phyloP scores from a whole-genome alignment of 2,329 filamentous ascomycete genomes.

The Penicillium frequentans region DNA sequence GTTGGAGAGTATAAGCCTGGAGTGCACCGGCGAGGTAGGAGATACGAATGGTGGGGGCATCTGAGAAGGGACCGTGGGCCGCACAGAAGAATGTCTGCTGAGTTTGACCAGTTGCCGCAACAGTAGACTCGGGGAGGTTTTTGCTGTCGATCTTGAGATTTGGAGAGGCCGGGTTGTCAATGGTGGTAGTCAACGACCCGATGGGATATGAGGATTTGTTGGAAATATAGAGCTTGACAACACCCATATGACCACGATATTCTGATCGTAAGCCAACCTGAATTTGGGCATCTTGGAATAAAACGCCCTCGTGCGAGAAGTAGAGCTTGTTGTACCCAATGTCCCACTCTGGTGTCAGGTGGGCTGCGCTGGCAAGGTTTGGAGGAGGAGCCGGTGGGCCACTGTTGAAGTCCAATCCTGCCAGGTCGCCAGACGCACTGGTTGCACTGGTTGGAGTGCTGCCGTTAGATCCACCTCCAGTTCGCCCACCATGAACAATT shows the following conservation, averaged over 20 bases:
- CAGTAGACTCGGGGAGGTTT: constrained; percentile 78
- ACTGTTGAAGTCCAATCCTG: constrained; percentile 73
- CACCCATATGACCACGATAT: constrained; percentile 93
- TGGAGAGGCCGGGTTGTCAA: constrained; percentile 67
- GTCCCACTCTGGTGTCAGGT: constrained; percentile 94
- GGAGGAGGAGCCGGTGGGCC: constrained; percentile 63
- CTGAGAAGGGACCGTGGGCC: constrained; percentile 74
- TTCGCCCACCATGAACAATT: constrained; percentile 45
- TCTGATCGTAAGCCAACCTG: constrained; percentile 91
- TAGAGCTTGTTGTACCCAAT: constrained; percentile 81
- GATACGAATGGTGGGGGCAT: constrained; percentile 86
- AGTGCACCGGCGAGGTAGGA: constrained; percentile 92
- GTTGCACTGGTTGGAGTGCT: constrained; percentile 30
- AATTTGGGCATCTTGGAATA: constrained; percentile 94
- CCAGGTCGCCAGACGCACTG: constrained; percentile 66
- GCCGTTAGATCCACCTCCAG: constrained; percentile 34
- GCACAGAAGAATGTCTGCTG: constrained; percentile 97
- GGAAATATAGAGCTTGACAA: constrained; percentile 90
- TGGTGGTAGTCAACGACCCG: constrained; percentile 88
- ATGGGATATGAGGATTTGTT: constrained; percentile 88
- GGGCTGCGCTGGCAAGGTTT: constrained; percentile 88
- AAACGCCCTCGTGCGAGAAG: constrained; percentile 76
- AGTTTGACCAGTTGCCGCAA: constrained; percentile 73
- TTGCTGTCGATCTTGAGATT: constrained; percentile 86
- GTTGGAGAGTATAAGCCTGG: constrained; percentile 86